These are phyloP conservation scores for Phaeolepiota aurea DNA, from an alignment of 768 basidiomycete genomes.

Conservation along the genomic window DNA sequence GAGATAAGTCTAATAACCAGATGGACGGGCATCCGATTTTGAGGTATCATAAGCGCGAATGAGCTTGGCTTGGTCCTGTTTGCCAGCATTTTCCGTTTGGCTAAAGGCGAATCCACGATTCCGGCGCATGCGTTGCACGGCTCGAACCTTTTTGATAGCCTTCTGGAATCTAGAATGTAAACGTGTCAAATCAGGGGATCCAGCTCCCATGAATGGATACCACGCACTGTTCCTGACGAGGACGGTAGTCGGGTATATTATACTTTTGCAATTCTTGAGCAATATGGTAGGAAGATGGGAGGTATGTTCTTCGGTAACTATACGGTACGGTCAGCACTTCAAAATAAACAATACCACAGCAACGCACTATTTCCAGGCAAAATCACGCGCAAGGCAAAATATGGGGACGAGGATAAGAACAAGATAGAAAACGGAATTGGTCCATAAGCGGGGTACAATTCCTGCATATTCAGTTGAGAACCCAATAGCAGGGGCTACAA, in stretches of 20 bases:
- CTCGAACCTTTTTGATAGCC: conserved; percentile 99
- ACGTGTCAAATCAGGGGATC: conserved; percentile 6
- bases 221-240: conserved; percentile 91
- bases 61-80: conserved; percentile 80
- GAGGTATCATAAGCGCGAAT: conserved; percentile 88
- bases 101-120: conserved; percentile 98
- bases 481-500: conserved; percentile 76
- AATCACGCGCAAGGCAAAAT: conserved; percentile 80
- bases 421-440: conserved; percentile 83
- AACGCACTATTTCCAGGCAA: conserved; percentile 95
- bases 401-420: conserved; percentile 77
- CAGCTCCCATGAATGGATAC: conserved; percentile 1
- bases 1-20: conserved; percentile 51
- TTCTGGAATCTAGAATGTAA: conserved; percentile 83
- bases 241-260: conserved; percentile 94
- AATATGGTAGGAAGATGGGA: conserved; percentile 91
- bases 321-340: neutral
- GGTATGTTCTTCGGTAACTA: conserved; percentile 88
- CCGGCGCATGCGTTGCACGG: conserved; percentile 92
- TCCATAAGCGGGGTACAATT: conserved; percentile 88
- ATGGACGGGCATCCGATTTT: conserved; percentile 59
- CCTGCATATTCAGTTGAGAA: conserved; percentile 89
- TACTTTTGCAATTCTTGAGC: conserved; percentile 99
- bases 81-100: conserved; percentile 82
- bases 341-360: conserved; percentile 5